Percentiles rank a stretch among this genome's conserved stretches.
Conservation (phyloP, 257 asterid genomes). For the Paraleonurus japonicus region DNA sequence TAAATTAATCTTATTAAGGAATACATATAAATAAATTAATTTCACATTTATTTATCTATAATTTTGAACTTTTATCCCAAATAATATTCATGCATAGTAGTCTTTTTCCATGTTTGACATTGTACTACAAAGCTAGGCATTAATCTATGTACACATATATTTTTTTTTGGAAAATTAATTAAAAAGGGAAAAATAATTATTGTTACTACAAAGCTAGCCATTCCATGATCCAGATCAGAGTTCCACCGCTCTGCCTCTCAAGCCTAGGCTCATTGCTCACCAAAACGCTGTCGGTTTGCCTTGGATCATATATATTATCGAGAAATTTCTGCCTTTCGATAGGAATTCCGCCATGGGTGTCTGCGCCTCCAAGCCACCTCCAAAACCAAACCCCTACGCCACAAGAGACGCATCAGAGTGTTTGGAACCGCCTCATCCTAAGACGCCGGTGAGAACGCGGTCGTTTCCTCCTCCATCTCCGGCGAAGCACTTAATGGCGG, state of each 20-base stretch:
- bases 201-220: conserved; percentile 16
- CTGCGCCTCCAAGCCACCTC: conserved; percentile 52
- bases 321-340: not conserved
- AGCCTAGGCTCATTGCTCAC: conserved; percentile 1
- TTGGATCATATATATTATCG: too few relatives aligned
- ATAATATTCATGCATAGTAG: too few relatives aligned
- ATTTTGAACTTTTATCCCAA: too few relatives aligned
- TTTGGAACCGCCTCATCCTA: conserved; percentile 15
- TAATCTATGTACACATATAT: too few relatives aligned
- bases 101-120: too few relatives aligned
- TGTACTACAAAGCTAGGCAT: too few relatives aligned
- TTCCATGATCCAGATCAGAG: not conserved
- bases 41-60: too few relatives aligned
- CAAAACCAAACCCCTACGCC: conserved; percentile 56
- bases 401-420: conserved; percentile 21
- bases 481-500: conserved; percentile 50
- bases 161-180: too few relatives aligned
- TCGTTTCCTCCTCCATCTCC: conserved; percentile 64
- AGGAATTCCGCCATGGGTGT: conserved; percentile 42
- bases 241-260: too few relatives aligned
- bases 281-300: not conserved
- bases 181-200: not conserved
- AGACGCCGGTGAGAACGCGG: conserved; percentile 31
- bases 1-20: too few relatives aligned
- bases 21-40: too few relatives aligned